These are phyloP conservation scores for Saturnispora halmiae DNA, from an alignment of 805 yeast species.

Conservation along the genomic window DNA sequence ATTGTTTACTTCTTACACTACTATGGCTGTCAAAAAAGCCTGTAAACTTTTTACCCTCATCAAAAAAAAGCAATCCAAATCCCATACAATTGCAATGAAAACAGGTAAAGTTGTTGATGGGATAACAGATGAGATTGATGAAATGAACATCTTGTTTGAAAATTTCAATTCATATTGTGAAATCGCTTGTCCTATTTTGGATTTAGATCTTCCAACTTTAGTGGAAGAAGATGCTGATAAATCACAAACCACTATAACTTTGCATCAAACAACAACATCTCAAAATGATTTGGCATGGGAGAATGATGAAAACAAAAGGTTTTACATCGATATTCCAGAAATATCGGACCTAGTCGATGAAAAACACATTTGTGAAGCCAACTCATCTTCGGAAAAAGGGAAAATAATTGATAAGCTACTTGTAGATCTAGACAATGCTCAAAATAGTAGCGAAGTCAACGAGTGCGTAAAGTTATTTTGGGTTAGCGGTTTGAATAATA, in stretches of 20 bases:
- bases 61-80: slow-evolving; percentile 30
- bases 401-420: slow-evolving; percentile 6
- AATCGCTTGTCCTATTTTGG: slow-evolving; percentile 35
- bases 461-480: slow-evolving; percentile 40
- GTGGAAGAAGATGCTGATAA: slow-evolving; percentile 22
- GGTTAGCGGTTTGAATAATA: slow-evolving; percentile 47
- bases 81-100: slow-evolving; percentile 49
- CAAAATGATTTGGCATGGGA: slow-evolving; percentile 42
- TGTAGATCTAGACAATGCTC: slow-evolving; percentile 27
- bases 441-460: slow-evolving; percentile 43
- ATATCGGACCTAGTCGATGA: slow-evolving; percentile 29
- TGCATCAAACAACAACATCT: slow-evolving; percentile 6
- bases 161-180: slow-evolving; percentile 36
- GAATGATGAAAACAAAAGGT: slow-evolving; percentile 51
- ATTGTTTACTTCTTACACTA: slow-evolving; percentile 35
- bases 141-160: slow-evolving; percentile 30
- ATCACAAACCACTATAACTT: neutral
- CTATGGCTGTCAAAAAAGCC: slow-evolving; percentile 33
- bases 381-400: slow-evolving; percentile 8
- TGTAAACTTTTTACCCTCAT: slow-evolving; percentile 31
- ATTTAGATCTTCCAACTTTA: slow-evolving; percentile 31
- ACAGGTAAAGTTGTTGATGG: slow-evolving; percentile 50
- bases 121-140: slow-evolving; percentile 18
- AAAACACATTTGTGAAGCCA: slow-evolving; percentile 15
- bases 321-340: slow-evolving; percentile 50